phyloP scores from a whole-genome alignment of 495 filamentous ascomycete species.

The Talaromyces liani region DNA sequence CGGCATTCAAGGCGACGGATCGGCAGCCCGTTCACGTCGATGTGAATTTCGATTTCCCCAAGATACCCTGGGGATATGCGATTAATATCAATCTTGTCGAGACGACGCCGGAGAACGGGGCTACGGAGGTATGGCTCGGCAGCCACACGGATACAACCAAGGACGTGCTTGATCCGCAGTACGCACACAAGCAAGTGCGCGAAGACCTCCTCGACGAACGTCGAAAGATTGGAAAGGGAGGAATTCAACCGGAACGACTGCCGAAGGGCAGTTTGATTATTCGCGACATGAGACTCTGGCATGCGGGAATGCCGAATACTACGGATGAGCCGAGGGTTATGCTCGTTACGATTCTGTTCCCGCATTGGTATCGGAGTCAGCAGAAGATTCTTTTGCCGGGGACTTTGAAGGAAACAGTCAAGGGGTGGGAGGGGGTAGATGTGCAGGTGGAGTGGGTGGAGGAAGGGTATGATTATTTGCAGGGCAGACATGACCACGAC shows the following conservation, averaged over 20 bases:
- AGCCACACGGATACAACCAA: constrained; percentile 25
- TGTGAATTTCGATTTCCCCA: constrained; percentile 44
- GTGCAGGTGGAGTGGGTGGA: constrained; percentile 19
- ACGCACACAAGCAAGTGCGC: constrained; percentile 6
- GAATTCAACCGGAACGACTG: constrained; percentile 24
- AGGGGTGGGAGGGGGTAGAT: constrained; percentile 12
- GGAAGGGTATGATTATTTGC: constrained; percentile 21
- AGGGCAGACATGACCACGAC: constrained; percentile 21
- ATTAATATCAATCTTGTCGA: constrained; percentile 19
- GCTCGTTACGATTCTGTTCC: constrained; percentile 26
- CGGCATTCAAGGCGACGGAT: constrained; percentile 31
- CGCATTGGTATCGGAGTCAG: constrained; percentile 19
- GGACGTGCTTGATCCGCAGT: constrained; percentile 19
- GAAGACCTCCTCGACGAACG: constrained; percentile 22
- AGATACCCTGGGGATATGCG: constrained; percentile 16
- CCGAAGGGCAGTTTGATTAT: constrained; percentile 32
- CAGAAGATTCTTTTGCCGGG: constrained; percentile 15
- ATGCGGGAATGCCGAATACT: constrained; percentile 36
- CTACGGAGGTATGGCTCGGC: constrained; percentile 38
- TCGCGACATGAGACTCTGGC: constrained; percentile 36
- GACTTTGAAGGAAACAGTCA: constrained; percentile 13
- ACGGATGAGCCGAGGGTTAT: constrained; percentile 34
- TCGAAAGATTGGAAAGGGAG: constrained; percentile 18
- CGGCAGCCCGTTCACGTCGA: constrained; percentile 50
- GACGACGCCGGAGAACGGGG: constrained; percentile 25